Base-by-base conservation (phyloP, 768 basidiomycete genomes). In the Daedaleopsis sinensis region DNA sequence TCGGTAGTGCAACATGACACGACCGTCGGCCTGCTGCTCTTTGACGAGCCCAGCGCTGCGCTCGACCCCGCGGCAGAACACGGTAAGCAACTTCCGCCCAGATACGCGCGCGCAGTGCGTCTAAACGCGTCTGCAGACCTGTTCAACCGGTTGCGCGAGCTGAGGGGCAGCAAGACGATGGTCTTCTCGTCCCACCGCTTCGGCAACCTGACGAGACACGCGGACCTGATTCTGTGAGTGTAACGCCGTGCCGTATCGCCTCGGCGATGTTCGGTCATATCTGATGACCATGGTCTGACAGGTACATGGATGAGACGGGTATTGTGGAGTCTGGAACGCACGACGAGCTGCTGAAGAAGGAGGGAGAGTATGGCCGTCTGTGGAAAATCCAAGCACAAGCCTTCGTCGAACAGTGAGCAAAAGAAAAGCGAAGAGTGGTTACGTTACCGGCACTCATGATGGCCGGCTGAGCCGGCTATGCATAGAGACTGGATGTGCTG, bases 121-220 rank as follows among this genome's bases (percentile, higher is more conserved):
- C 27, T 32, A 32, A 6, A 19, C 46, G 8, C 27, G 16, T 8
- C 11, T 5, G 7, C 55, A 82, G 80, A 92, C 67, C 75, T 92
- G 7, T 92, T 92, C 57, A 84, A 89, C 64, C 79, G 89, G 48
- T 74, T 92, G 37, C 82, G 87, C 24, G 74, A 78, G 9, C 69
- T 90, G 18, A 79, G 90, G 50, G 89, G 88, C 12, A 87, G 80
- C 71, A 92, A 90, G 72, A 92, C 90, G 0, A 91, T 92, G 90
- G 71, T 92, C 23, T 92, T 92, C 69, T 91, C 90, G 0, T 89
- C 89, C 0, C 90, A 89, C 72, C 79, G 88, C 3, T 82, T 80
- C 66, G 90, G 90, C 13, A 90, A 87, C 60, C 74, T 91, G 13
- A 92, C 90, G 1, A 78, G 87, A 11, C 81, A 88, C 65, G 89